Evolutionary conservation across 305 asterid genomes (phyloP).

Genomic region (Stenogyne calaminthoides): DNA sequence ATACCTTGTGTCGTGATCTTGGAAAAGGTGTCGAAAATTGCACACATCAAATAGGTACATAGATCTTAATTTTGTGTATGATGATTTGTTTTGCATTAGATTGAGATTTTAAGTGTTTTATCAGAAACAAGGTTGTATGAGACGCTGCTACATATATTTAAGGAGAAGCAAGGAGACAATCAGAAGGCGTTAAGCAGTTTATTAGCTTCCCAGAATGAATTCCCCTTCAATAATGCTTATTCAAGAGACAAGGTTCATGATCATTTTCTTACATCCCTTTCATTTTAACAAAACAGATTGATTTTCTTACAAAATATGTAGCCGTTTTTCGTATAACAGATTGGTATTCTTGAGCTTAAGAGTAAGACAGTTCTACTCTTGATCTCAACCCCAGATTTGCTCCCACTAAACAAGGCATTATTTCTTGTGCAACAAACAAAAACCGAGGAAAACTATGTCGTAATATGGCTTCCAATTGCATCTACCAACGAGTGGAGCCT

Average conservation of each 20-base stretch:
- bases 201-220: slow-evolving; percentile 45
- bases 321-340: slow-evolving; percentile 39
- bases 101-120: slow-evolving; percentile 21
- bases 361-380: slow-evolving; percentile 63
- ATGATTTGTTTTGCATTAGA: neutral
- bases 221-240: slow-evolving; percentile 49
- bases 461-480: slow-evolving; percentile 65
- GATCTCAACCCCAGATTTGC: slow-evolving; percentile 63
- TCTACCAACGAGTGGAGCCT: slow-evolving; percentile 46
- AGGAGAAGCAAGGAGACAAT: slow-evolving; percentile 51
- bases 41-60: slow-evolving; percentile 60
- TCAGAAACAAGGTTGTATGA: slow-evolving; percentile 52
- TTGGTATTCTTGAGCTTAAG: slow-evolving; percentile 52
- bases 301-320: neutral
- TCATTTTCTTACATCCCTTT: slow-evolving; percentile 6
- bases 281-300: neutral
- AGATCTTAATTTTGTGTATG: neutral
- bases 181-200: slow-evolving; percentile 54
- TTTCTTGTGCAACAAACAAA: slow-evolving; percentile 54
- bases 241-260: slow-evolving; percentile 46
- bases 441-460: slow-evolving; percentile 36
- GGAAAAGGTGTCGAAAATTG: slow-evolving; percentile 40
- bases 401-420: slow-evolving; percentile 50
- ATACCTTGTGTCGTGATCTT: slow-evolving; percentile 43
- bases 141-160: slow-evolving; percentile 46